Evolutionary conservation across 2,329 filamentous ascomycete species (phyloP).

Genomic region (Pseudogymnoascus sp.): DNA sequence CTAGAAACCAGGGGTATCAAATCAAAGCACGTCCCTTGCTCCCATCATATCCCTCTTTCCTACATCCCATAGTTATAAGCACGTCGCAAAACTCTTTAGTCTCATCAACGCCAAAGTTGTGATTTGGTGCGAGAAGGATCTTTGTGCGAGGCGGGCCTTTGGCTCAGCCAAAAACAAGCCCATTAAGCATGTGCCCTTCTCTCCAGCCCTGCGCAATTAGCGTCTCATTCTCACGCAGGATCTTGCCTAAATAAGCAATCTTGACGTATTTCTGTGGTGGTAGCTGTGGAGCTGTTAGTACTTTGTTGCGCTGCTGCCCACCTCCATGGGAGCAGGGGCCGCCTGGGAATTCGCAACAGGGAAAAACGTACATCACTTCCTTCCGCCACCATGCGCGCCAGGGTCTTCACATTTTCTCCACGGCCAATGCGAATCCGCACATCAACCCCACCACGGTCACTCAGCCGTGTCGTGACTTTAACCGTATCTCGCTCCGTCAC

Average conservation of each 20-base stretch:
- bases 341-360: neutral
- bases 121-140: neutral
- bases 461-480: slow-evolving; percentile 21
- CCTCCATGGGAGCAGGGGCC: neutral
- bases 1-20: slow-evolving; percentile 10
- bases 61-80: neutral
- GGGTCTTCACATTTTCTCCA: slow-evolving; percentile 52
- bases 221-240: slow-evolving; percentile 59
- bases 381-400: slow-evolving; percentile 55
- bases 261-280: slow-evolving; percentile 50
- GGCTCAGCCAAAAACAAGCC: slow-evolving; percentile 44
- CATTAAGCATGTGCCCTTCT: slow-evolving; percentile 66
- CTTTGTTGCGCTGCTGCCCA: neutral
- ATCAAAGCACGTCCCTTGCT: neutral
- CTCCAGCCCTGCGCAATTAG: slow-evolving; percentile 67
- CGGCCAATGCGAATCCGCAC: slow-evolving; percentile 48
- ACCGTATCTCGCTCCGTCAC: slow-evolving; percentile 22
- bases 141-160: neutral
- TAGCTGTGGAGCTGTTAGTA: slow-evolving; percentile 34
- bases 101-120: neutral
- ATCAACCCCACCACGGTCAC: slow-evolving; percentile 46
- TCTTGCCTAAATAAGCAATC: slow-evolving; percentile 72
- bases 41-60: neutral
- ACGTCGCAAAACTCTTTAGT: neutral
- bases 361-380: slow-evolving; percentile 49